phyloP scores from a whole-genome alignment of 2,329 filamentous ascomycete species.

The Fusarium hostae region DNA sequence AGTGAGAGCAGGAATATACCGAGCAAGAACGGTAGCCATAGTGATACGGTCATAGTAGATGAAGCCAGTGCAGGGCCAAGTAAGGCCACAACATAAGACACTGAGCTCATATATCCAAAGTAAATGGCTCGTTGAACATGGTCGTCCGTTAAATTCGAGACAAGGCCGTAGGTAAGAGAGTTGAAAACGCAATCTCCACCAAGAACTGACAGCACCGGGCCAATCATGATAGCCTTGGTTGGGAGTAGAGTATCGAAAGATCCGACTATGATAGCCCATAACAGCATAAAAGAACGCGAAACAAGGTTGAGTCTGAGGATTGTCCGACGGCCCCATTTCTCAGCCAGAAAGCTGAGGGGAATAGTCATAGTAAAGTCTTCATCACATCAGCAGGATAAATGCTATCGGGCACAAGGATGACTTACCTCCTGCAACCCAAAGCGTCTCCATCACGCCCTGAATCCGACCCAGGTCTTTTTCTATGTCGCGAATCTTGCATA shows the following conservation, averaged over 20 bases:
- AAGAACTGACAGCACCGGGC: conserved; percentile 56
- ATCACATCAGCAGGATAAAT: background rate
- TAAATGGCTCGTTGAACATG: conserved; percentile 59
- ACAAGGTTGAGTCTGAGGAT: conserved; percentile 58
- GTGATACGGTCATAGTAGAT: conserved; percentile 55
- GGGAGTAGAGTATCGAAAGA: conserved; percentile 34
- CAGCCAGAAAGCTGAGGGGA: conserved; percentile 58
- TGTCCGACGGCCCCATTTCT: conserved; percentile 53
- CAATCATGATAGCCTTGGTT: conserved; percentile 50
- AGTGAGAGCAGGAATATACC: conserved; percentile 30
- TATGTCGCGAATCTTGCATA: conserved; percentile 65
- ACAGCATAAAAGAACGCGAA: conserved; percentile 46
- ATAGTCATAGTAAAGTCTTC: conserved; percentile 62
- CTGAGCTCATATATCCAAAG: conserved; percentile 62
- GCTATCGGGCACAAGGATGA: fast-evolving
- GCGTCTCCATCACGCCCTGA: conserved; percentile 61
- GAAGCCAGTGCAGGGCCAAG: conserved; percentile 60
- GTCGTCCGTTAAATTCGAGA: conserved; percentile 57
- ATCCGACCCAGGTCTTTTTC: conserved; percentile 64
- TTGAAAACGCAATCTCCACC: conserved; percentile 64
- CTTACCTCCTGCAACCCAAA: conserved; percentile 61
- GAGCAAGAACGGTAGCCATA: conserved; percentile 57
- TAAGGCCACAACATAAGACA: conserved; percentile 59
- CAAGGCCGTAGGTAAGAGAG: conserved; percentile 59
- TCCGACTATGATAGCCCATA: conserved; percentile 41